Conservation (phyloP, 1,139 yeast species). For the Pichiaceae sp. region DNA sequence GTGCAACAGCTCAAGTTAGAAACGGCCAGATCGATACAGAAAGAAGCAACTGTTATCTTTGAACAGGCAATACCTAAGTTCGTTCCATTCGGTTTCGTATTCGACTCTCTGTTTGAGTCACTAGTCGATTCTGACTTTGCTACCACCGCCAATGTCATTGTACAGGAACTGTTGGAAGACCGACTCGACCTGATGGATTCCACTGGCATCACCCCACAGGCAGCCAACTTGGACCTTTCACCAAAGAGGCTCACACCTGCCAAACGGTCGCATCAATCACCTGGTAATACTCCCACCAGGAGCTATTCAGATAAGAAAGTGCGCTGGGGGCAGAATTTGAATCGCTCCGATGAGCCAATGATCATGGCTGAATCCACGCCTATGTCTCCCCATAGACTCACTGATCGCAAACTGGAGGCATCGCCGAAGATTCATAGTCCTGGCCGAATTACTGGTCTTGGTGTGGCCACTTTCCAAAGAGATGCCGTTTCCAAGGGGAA, state of each 20-base stretch:
- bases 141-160: not conserved
- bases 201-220: not conserved
- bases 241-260: constrained; percentile 8
- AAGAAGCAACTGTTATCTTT: constrained; percentile 44
- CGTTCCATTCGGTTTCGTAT: not conserved
- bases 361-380: too few species aligned
- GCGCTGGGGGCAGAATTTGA: not conserved
- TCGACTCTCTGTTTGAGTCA: constrained; percentile 1
- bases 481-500: not conserved
- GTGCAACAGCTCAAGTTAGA: constrained; percentile 36
- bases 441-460: constrained; percentile 13
- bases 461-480: constrained; percentile 3
- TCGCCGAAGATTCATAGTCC: constrained; percentile 14
- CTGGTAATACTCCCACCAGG: constrained; percentile 11
- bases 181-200: not conserved
- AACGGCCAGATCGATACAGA: constrained; percentile 44
- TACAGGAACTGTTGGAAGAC: not conserved
- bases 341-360: too few species aligned
- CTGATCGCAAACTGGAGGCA: constrained; percentile 9
- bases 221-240: constrained; percentile 3
- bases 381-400: constrained; percentile 5
- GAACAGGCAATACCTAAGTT: constrained; percentile 21
- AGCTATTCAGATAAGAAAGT: constrained; percentile 1
- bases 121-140: not conserved
- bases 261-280: constrained; percentile 10